Evolutionary conservation across 2,329 filamentous ascomycete genomes (phyloP), one percentile per base, ranked within the genome.

Genomic region (Diaporthe aspalathi): DNA sequence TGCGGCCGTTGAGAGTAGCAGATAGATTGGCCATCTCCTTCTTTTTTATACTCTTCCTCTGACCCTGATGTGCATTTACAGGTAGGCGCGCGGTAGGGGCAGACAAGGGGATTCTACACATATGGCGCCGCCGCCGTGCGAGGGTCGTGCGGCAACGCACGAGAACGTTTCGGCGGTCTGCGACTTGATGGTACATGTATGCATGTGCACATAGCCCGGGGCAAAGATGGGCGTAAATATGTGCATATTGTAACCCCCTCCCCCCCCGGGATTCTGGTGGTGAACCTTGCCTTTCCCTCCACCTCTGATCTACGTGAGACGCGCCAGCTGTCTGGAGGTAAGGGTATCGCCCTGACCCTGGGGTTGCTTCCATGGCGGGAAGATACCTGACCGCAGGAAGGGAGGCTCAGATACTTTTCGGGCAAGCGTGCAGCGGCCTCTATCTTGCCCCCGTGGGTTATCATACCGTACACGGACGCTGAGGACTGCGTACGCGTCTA

Each of bases 1-100:
- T 65, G 60, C 60, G 60, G 60, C 45, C 45, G 45, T 65, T 65
- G 60, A 65, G 60, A 65, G 60, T 65, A 50, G 60, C 60, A 65
- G 60, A 65, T 65, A 65, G 29, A 65, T 65, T 65, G 60, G 29
- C 60, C 5, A 20, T 11, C 12, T 7, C 35, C 12, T 5, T 11
- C 9, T 38, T 2, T 38, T 12, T 9, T 38, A 9, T 38, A 9
- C 35, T 7, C 5, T 12, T 12, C n/a, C 9, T 38, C 35, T 38
- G 12, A 12, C 9, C 35, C 12, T 38, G 11, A 16, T 45, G 27
- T n/a, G n/a, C 17, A 65, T 65, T n/a, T 65, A 49, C 22, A 35
- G 24, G 49, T 35, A 49, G 43, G 29, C 60, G 60, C 60, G 60
- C 60, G 60, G 60, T 14, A 45, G 43, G 43, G 60, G 22, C 27